Conservation (phyloP, 2,329 filamentous ascomycete species). For the Colletotrichum sp. region DNA sequence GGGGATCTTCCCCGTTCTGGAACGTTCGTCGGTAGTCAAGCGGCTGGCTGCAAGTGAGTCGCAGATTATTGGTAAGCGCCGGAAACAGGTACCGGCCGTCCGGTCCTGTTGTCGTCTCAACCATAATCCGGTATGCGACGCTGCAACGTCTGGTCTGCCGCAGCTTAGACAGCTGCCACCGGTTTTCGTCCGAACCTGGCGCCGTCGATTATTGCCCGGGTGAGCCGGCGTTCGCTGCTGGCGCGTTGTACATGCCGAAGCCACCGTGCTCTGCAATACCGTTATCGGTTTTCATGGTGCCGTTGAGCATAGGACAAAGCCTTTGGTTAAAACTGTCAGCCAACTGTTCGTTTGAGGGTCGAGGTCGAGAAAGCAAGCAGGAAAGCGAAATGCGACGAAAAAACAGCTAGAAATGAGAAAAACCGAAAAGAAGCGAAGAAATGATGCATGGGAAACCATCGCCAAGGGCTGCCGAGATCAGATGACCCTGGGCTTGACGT, state of each 20-base stretch:
- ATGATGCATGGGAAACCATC: conserved; percentile 22
- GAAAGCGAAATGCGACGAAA: neutral
- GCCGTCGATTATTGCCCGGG: conserved; percentile 24
- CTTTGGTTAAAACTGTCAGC: conserved; percentile 49
- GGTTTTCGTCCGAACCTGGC: neutral
- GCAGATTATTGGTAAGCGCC: neutral
- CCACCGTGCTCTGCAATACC: conserved; percentile 61
- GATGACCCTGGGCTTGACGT: neutral
- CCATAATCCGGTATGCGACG: neutral
- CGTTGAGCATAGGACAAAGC: conserved; percentile 85
- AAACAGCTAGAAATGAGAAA: conserved; percentile 21
- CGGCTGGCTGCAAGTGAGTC: neutral
- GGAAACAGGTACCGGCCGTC: conserved; percentile 3
- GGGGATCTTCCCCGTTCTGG: conserved; percentile 9
- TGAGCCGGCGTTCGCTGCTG: conserved; percentile 36
- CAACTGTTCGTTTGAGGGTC: conserved; percentile 1
- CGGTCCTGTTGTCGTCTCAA: conserved; percentile 10
- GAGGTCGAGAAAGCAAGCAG: neutral
- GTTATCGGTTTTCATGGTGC: conserved; percentile 72
- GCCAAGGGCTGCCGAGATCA: conserved; percentile 7
- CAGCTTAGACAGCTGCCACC: neutral
- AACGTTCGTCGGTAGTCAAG: conserved; percentile 14
- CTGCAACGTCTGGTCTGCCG: neutral
- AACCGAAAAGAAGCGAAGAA: conserved; percentile 26
- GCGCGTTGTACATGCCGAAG: conserved; percentile 60